These are phyloP conservation scores for Monosporascus sp. DNA, from an alignment of 2,329 filamentous ascomycete species.

Conservation along the genomic window DNA sequence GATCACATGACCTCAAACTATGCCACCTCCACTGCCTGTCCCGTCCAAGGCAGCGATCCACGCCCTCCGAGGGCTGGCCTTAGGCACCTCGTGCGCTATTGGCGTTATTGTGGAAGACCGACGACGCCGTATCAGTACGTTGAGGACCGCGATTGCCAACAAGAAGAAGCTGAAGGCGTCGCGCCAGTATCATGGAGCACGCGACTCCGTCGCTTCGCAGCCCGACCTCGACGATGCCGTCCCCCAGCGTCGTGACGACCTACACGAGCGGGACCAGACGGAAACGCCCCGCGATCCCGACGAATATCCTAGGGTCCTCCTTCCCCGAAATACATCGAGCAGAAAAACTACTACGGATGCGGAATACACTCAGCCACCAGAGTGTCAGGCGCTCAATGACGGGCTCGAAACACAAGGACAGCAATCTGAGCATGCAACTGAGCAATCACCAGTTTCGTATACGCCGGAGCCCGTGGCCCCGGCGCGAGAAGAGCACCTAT, in stretches of 20 bases:
- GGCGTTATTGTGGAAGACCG: slow-evolving; percentile 51
- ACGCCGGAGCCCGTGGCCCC: not conserved
- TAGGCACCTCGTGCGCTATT: slow-evolving; percentile 54
- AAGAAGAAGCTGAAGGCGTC: slow-evolving; percentile 43
- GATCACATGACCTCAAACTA: slow-evolving; percentile 18
- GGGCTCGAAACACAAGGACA: not conserved
- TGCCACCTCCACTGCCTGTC: slow-evolving; percentile 42
- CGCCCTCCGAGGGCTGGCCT: slow-evolving; percentile 48
- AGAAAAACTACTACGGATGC: not conserved
- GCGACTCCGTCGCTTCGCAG: slow-evolving; percentile 7
- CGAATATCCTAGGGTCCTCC: not conserved
- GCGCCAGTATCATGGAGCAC: slow-evolving; percentile 20
- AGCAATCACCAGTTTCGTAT: not conserved
- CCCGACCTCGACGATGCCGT: slow-evolving; percentile 11
- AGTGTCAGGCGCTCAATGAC: not conserved
- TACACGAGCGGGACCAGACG: slow-evolving; percentile 13
- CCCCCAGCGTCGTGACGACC: slow-evolving; percentile 2
- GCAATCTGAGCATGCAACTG: not conserved
- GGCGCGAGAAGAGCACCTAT: not conserved
- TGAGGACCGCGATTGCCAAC: slow-evolving; percentile 46
- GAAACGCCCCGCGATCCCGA: not conserved
- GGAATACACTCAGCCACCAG: not conserved
- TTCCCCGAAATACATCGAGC: not conserved
- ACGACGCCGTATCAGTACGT: slow-evolving; percentile 46
- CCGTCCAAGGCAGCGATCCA: slow-evolving; percentile 51